Base-by-base conservation (phyloP, 257 asterid genomes). In the Petrea volubilis region DNA sequence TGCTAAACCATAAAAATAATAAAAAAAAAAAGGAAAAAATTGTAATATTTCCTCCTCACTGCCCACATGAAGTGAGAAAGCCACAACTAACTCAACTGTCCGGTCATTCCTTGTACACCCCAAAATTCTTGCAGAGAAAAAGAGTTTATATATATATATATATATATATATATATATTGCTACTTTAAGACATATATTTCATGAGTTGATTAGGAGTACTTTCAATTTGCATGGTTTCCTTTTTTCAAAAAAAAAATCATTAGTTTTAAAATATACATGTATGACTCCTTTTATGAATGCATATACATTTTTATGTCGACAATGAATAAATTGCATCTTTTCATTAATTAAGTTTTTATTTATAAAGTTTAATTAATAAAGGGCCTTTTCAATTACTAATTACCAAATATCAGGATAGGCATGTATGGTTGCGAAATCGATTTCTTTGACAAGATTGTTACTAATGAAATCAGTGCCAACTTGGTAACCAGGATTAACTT, bases 371-470 rank as follows among this genome's bases (percentile, higher is more conserved):
- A n/a, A n/a, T 15, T n/a, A 6, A 18, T 47, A 3, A 47, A n/a
- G 24, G 20, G 8, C 2, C 18, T 17, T 14, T 3, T n/a, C 8
- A 17, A 15, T n/a, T 5, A 17, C 17, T 47, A 17, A 74, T 20
- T 0, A 80, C 90, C 90, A 85, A 2, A 71, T 55, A 60, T 85
- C 93, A 0, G 96, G 88, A 63, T 91, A 91, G 43, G 93, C 88
- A 51, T 89, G 97, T 33, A 91, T 84, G 60, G 97, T 85, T 0
- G 91, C 88, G 29, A 91, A 89, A 74, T 91, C 96, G 23, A 89
- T 80, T 17, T 81, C 85, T 3, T 13, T 47, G 15, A 89, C 18
- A 23, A 77, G 87, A 41, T 91, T 70, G 70, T 83, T 87, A 10
- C 76, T 64, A 3, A 91, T 82, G 75, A 87, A 91, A 75, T 91